Conservation (phyloP, 169 alveolate species). For the Plasmodium ovale region DNA sequence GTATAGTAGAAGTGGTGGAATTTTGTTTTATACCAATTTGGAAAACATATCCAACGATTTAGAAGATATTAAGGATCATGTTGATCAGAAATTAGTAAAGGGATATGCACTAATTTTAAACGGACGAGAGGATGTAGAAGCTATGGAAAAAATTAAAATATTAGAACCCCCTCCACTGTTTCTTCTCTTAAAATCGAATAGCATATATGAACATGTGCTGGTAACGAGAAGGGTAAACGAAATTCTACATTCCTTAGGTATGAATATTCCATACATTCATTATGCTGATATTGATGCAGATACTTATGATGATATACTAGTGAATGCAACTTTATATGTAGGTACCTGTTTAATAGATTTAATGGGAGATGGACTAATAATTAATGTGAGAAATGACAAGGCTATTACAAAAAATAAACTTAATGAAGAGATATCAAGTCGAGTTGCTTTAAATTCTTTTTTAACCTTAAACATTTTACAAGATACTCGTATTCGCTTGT, state of each 20-base stretch:
- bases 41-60: neutral
- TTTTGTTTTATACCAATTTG: slow-evolving; percentile 17
- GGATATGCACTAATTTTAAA: slow-evolving; percentile 45
- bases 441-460: slow-evolving; percentile 60
- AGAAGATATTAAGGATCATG: slow-evolving; percentile 8
- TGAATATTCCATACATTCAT: slow-evolving; percentile 51
- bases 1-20: neutral
- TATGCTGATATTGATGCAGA: slow-evolving; percentile 35
- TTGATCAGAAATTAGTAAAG: slow-evolving; percentile 11
- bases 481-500: slow-evolving; percentile 89
- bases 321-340: slow-evolving; percentile 47
- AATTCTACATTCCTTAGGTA: slow-evolving; percentile 33
- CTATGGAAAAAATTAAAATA: slow-evolving; percentile 28
- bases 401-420: neutral
- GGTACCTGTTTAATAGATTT: slow-evolving; percentile 67
- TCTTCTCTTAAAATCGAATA: slow-evolving; percentile 43
- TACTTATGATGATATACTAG: slow-evolving; percentile 56
- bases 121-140: slow-evolving; percentile 51
- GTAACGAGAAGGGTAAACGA: slow-evolving; percentile 59
- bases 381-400: slow-evolving; percentile 25
- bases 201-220: slow-evolving; percentile 50
- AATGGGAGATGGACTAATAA: slow-evolving; percentile 70
- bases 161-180: slow-evolving; percentile 31
- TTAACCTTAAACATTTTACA: slow-evolving; percentile 71
- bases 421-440: neutral